These are phyloP conservation scores for Tylopilus sp. DNA, from an alignment of 768 basidiomycete genomes.

Conservation along the genomic window DNA sequence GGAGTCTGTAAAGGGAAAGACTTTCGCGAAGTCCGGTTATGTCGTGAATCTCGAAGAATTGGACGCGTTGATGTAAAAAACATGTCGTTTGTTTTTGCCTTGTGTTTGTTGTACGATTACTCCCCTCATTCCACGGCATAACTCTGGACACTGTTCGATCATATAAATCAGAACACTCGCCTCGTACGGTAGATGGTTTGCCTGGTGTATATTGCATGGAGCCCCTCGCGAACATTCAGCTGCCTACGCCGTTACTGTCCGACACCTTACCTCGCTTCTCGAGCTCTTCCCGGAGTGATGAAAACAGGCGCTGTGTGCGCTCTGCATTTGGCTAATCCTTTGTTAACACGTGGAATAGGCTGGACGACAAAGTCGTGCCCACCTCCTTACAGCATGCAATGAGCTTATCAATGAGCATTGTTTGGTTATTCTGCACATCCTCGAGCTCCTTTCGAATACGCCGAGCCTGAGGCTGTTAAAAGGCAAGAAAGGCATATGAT, in stretches of 20 bases:
- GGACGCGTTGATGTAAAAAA: constrained; percentile 58
- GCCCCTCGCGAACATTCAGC: constrained; percentile 31
- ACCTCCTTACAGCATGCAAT: constrained; percentile 88
- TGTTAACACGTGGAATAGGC: constrained; percentile 10
- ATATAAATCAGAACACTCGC: not conserved
- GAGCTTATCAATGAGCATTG: constrained; percentile 78
- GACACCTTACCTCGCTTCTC: constrained; percentile 61
- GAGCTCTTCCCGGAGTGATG: constrained; percentile 78
- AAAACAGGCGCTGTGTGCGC: constrained; percentile 75
- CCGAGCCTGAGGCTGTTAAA: constrained; percentile 44
- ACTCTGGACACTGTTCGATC: not conserved
- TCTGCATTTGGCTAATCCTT: constrained; percentile 70
- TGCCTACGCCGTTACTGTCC: constrained; percentile 43
- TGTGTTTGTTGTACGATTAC: constrained; percentile 6
- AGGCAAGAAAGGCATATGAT: not conserved
- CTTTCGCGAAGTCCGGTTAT: constrained; percentile 69
- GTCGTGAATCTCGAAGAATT: constrained; percentile 66
- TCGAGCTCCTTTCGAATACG: constrained; percentile 75
- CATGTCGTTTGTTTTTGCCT: not conserved
- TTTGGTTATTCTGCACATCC: constrained; percentile 74
- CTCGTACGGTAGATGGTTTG: constrained; percentile 9
- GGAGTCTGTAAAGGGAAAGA: constrained; percentile 72
- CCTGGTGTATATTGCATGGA: constrained; percentile 14
- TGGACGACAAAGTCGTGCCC: constrained; percentile 24
- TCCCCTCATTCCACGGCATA: not conserved